phyloP scores from a whole-genome alignment of 2,329 filamentous ascomycete species.

The Massarina eburnea region DNA sequence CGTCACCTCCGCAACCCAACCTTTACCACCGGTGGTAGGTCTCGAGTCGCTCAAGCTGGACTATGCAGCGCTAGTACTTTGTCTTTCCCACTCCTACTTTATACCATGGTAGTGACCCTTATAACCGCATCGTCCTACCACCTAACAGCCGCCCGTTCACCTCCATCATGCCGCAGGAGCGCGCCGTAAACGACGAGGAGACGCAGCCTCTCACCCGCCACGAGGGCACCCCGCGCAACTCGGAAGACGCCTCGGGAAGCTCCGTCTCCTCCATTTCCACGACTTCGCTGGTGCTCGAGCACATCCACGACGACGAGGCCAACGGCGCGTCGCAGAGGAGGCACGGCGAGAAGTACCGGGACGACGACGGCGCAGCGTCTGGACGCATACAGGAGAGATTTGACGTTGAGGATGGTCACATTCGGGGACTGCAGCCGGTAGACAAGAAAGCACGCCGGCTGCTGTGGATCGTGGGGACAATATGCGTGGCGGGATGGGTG shows the following conservation, averaged over 20 bases:
- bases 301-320: constrained; percentile 61
- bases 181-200: constrained; percentile 46
- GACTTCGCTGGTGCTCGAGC: constrained; percentile 79
- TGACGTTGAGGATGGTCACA: constrained; percentile 55
- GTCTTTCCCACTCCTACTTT: background rate
- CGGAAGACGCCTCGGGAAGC: constrained; percentile 45
- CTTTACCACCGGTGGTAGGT: no score
- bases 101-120: constrained; percentile 19
- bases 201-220: constrained; percentile 47
- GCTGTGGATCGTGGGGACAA: constrained; percentile 61
- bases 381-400: constrained; percentile 52
- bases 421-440: constrained; percentile 54
- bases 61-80: constrained; percentile 1
- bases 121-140: background rate
- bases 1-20: constrained; percentile 28
- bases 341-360: constrained; percentile 40
- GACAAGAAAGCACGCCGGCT: constrained; percentile 66
- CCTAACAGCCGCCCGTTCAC: background rate
- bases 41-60: background rate
- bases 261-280: constrained; percentile 80
- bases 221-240: constrained; percentile 31
- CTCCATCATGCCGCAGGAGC: constrained; percentile 37
- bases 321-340: constrained; percentile 31
- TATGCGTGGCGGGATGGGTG: constrained; percentile 69
- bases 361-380: constrained; percentile 43